These are phyloP conservation scores for Ceratocystis ficicola DNA, from an alignment of 2,329 filamentous ascomycete genomes.

Conservation along the genomic window DNA sequence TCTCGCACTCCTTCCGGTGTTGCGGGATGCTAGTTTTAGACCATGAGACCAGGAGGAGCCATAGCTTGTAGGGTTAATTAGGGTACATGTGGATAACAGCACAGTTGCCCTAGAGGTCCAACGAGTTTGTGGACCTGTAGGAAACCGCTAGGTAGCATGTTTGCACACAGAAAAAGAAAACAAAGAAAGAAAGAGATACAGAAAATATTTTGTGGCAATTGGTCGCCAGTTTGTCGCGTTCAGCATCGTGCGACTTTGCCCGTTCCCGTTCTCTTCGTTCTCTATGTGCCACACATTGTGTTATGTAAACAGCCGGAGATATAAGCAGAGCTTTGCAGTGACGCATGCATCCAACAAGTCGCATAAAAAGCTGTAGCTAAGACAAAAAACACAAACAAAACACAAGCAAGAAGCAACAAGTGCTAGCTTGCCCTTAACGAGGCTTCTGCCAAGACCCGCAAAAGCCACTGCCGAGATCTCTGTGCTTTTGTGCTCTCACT, in stretches of 20 bases:
- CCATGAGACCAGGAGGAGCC: not conserved
- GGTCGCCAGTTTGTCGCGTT: not conserved
- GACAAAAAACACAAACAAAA: not conserved
- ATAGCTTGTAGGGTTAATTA: not conserved
- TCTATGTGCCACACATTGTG: too few species aligned
- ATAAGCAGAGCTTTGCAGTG: not conserved
- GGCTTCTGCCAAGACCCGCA: not conserved
- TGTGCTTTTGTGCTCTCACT: not conserved
- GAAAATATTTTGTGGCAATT: not conserved
- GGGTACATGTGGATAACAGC: not conserved
- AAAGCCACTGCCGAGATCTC: constrained; percentile 9
- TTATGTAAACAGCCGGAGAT: not conserved
- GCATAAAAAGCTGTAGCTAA: not conserved
- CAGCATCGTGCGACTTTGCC: too few species aligned
- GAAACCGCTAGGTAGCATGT: not conserved
- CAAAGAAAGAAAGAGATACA: not conserved
- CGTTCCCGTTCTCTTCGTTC: too few species aligned
- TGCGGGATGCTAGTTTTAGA: not conserved
- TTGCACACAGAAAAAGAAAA: not conserved
- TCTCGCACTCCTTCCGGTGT: not conserved
- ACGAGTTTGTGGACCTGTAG: not conserved
- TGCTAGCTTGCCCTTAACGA: not conserved
- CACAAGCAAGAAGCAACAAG: not conserved
- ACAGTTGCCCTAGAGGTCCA: not conserved
- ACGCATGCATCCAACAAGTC: not conserved